Base-by-base conservation (phyloP, 106 monocot genomes). In the Apostasia shenzhenica region DNA sequence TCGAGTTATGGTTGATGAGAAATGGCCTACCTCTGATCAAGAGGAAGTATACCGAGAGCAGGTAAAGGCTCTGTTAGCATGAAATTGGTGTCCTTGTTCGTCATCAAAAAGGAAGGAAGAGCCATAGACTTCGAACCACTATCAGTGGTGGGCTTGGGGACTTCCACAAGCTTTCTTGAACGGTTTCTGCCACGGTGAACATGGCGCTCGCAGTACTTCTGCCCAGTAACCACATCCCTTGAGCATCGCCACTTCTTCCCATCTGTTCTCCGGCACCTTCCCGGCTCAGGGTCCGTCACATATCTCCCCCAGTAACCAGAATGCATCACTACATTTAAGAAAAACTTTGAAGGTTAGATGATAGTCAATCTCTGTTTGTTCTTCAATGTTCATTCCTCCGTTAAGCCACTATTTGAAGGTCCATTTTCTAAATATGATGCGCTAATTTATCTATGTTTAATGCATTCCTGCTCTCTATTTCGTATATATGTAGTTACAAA, bases 191-290 rank as follows among this genome's bases (percentile, higher is more conserved):
- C 77, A 14, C 83, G 65, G 67, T 82, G 86, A 4, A 83, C 70
- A 40, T 87, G 86, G 71, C 80, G 82, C 46, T 87, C 86, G 65
- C 83, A 87, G 74, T 87, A 87, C 77, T 86, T 93, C 56, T 89
- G 85, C 66, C 85, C 88, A 39, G 79, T 72, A 57, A 93, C 86
- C 49, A 86, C 88, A 75, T 88, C 92, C 74, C 92, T 81, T 0
- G 92, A 88, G 83, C 92, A 93, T 78, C 92, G 83, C 92, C 88
- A 93, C 70, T 93, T 93, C 77, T 93, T 93, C 52, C 92, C 88
- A 60, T 93, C 26, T 26, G 26, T 26, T 26, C 26, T 26, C 26
- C 92, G 88, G 71, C 92, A 92, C 55, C 92, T 82, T 41, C 92
- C 88, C 0, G 92, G 92, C 59, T 92, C 92, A 45, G 88, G 88